Conservation (phyloP, 192 early-diverging fungal genomes). For the Diversispora epigaea region DNA sequence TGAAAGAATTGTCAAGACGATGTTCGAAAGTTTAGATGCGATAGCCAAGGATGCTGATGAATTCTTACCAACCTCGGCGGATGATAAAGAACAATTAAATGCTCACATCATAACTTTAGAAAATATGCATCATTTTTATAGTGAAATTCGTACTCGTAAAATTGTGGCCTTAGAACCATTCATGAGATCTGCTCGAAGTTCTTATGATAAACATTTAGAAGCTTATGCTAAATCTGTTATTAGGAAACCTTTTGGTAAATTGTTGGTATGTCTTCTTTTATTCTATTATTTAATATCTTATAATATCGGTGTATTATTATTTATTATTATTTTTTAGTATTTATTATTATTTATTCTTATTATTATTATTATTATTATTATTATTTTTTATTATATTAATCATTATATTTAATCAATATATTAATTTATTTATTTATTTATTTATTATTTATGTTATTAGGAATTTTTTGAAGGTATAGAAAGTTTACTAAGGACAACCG, state of each 20-base stretch:
- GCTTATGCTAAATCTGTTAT: constrained; percentile 88
- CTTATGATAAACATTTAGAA: constrained; percentile 79
- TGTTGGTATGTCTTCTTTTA: constrained; percentile 54
- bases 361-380: no score
- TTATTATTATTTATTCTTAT: no score
- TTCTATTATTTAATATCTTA: neutral
- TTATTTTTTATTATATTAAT: no score
- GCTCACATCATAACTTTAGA: constrained; percentile 85
- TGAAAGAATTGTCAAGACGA: constrained; percentile 74
- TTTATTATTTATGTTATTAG: constrained; percentile 36
- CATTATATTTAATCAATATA: neutral
- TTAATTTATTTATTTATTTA: neutral
- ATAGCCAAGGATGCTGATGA: constrained; percentile 72
- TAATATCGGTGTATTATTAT: no score
- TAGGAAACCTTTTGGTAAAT: constrained; percentile 79
- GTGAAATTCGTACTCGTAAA: constrained; percentile 73
- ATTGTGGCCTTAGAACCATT: constrained; percentile 70
- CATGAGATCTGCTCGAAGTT: constrained; percentile 79
- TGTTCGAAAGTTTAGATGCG: constrained; percentile 85
- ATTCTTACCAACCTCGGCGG: constrained; percentile 55
- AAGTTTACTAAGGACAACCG: constrained; percentile 71
- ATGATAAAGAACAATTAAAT: constrained; percentile 89
- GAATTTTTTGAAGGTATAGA: constrained; percentile 99
- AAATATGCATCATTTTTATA: constrained; percentile 94
- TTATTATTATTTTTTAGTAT: no score